Evolutionary conservation across 2,329 filamentous ascomycete species (phyloP), one percentile per base, ranked within the genome.

Genomic region (Penicillium verrucosum): DNA sequence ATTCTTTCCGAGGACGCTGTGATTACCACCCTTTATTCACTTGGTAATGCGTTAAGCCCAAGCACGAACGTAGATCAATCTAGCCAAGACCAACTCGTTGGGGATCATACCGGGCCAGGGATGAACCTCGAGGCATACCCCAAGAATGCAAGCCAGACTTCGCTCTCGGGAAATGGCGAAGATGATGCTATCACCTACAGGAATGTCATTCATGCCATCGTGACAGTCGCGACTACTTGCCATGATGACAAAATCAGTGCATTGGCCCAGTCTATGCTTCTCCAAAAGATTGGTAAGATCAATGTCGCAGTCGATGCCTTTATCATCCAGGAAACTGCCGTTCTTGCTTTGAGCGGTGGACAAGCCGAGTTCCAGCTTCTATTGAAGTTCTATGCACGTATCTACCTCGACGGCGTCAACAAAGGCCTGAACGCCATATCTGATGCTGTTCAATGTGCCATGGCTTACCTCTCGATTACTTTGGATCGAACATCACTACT

Each of bases 161-260:
- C 93, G 2, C 75, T 99, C 27, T 82, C 87, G 27, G 80, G 88
- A 37, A 85, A 82, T 59, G 87, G 86, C 21, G 89, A 94, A 45
- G 90, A 95, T 66, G 92, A 96, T 1, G 85, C 86, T 5, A 78
- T 85, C 30, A 87, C 92, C 0, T 92, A 95, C 70, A 85, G 86
- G 36, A 95, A 93, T 60, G 89, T 97, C n/a, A 86, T 97, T n/a
- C 88, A 95, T 69, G 91, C 93, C 0, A 93, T 99, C 59, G 93
- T 95, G 56, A 87, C 87, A n/a, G 90, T 99, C 70, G 91, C 94
- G 0, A 85, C 83, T 23, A 87, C 85, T 56, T 92, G 88, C 70
- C 84, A 88, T 46, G 92, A 99, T 67, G 87, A 91, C 58, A 96
- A 97, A 75, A 96, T 99, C 52, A 94, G 89, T 7, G 92, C 92